Evolutionary conservation across 2,329 filamentous ascomycete genomes (phyloP).

Genomic region (Nothophoma quercina): DNA sequence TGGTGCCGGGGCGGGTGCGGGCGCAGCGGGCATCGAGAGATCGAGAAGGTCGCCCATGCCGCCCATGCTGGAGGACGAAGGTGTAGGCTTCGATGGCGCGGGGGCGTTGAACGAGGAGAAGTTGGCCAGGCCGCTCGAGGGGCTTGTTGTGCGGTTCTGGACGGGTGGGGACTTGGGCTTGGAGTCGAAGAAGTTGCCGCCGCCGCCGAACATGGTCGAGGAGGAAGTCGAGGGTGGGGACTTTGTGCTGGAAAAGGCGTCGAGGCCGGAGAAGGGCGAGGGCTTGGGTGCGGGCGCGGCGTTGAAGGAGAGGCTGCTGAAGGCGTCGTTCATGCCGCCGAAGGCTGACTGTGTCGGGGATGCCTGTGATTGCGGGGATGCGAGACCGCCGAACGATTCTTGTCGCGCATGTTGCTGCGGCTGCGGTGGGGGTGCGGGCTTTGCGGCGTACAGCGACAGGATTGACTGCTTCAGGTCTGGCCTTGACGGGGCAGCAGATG

Average conservation of each 20-base stretch:
- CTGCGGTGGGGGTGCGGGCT: slow-evolving; percentile 69
- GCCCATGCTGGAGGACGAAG: slow-evolving; percentile 48
- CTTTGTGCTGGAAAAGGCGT: slow-evolving; percentile 58
- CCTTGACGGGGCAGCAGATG: slow-evolving; percentile 70
- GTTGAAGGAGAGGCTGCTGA: slow-evolving; percentile 71
- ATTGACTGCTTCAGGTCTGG: slow-evolving; percentile 98
- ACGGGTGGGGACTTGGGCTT: slow-evolving; percentile 64
- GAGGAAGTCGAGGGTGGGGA: slow-evolving; percentile 54
- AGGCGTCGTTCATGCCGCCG: slow-evolving; percentile 81
- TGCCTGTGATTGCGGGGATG: slow-evolving; percentile 51
- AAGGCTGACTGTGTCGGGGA: slow-evolving; percentile 55
- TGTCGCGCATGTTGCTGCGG: slow-evolving; percentile 62
- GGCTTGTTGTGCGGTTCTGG: slow-evolving; percentile 59
- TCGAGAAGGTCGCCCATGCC: slow-evolving; percentile 81
- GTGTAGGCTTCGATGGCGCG: slow-evolving; percentile 54
- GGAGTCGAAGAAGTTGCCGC: slow-evolving; percentile 84
- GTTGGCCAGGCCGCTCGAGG: slow-evolving; percentile 65
- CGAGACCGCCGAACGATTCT: slow-evolving; percentile 56
- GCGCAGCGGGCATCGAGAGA: slow-evolving; percentile 56
- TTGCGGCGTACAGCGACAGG: slow-evolving; percentile 89
- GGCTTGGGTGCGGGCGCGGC: slow-evolving; percentile 60
- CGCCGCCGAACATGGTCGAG: slow-evolving; percentile 63
- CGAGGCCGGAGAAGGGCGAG: slow-evolving; percentile 70
- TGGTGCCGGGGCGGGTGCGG: slow-evolving; percentile 37
- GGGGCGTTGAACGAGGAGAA: slow-evolving; percentile 72